phyloP scores from a whole-genome alignment of 805 yeast species.

The Wickerhamiella australiensis region DNA sequence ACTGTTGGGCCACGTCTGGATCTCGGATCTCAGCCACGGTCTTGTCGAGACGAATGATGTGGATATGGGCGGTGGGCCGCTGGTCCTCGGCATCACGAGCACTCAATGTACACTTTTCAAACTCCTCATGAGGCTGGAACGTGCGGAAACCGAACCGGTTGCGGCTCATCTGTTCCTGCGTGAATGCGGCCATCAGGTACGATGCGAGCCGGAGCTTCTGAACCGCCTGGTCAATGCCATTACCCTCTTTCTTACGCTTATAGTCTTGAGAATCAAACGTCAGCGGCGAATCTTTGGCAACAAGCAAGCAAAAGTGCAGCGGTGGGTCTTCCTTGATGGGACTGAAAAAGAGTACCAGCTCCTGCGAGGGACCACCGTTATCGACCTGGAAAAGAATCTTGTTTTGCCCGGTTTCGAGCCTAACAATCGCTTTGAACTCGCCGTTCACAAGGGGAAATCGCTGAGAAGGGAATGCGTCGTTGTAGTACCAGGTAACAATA shows the following conservation, averaged over 20 bases:
- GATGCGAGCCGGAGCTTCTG: slow-evolving; percentile 69
- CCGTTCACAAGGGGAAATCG: slow-evolving; percentile 56
- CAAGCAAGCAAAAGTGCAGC: slow-evolving; percentile 62
- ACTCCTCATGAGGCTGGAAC: slow-evolving; percentile 63
- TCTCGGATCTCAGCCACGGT: slow-evolving; percentile 63
- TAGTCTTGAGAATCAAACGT: slow-evolving; percentile 54
- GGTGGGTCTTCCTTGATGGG: slow-evolving; percentile 59
- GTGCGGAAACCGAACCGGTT: slow-evolving; percentile 68
- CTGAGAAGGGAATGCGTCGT: slow-evolving; percentile 49
- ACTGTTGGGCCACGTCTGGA: slow-evolving; percentile 79
- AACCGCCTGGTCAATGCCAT: slow-evolving; percentile 57
- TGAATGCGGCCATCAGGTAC: slow-evolving; percentile 80
- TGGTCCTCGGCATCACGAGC: slow-evolving; percentile 31
- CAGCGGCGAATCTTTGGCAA: slow-evolving; percentile 66
- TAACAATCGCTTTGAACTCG: slow-evolving; percentile 62
- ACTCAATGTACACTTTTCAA: slow-evolving; percentile 41
- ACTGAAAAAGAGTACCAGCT: slow-evolving; percentile 36
- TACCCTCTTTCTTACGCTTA: slow-evolving; percentile 38
- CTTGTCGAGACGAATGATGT: slow-evolving; percentile 53
- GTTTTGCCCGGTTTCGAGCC: slow-evolving; percentile 61
- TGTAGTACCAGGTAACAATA: slow-evolving; percentile 35
- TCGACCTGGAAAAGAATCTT: slow-evolving; percentile 36
- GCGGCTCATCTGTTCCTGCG: slow-evolving; percentile 76
- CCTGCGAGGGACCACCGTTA: slow-evolving; percentile 3
- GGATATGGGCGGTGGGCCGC: slow-evolving; percentile 63